Evolutionary conservation across 2,329 filamentous ascomycete genomes (phyloP).

Genomic region (Colletotrichum nymphaeae): DNA sequence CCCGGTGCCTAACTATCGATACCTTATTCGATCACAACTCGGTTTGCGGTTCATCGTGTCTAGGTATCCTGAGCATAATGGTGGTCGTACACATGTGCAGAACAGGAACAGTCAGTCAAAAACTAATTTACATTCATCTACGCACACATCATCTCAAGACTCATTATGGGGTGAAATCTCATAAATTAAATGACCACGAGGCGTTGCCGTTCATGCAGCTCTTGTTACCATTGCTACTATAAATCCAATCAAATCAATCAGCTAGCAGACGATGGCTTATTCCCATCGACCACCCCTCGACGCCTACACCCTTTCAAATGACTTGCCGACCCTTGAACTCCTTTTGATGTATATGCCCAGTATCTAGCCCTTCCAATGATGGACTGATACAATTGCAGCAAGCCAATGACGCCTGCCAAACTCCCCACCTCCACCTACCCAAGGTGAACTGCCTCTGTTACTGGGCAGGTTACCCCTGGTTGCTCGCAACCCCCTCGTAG

Average conservation of each 20-base stretch:
- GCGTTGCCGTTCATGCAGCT: constrained; percentile 34
- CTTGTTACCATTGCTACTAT: constrained; percentile 35
- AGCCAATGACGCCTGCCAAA: constrained; percentile 30
- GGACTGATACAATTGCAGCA: constrained; percentile 20
- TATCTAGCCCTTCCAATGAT: constrained; percentile 36
- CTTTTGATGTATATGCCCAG: constrained; percentile 60
- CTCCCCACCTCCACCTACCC: constrained; percentile 2
- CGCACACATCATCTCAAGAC: no score
- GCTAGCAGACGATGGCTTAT: constrained; percentile 7
- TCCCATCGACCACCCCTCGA: constrained; percentile 20
- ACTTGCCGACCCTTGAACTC: constrained; percentile 49
- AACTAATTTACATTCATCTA: no score
- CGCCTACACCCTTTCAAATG: constrained; percentile 20
- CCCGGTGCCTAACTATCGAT: neutral
- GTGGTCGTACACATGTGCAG: no score
- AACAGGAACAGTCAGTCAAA: no score
- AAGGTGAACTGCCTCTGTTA: constrained; percentile 22
- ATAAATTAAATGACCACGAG: neutral
- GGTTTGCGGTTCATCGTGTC: neutral
- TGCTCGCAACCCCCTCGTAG: neutral
- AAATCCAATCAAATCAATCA: constrained; percentile 37
- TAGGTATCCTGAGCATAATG: no score
- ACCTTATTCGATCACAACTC: neutral
- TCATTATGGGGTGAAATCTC: neutral
- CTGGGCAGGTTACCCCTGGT: constrained; percentile 14